These are phyloP conservation scores for Butyriboletus loyo DNA, from an alignment of 768 basidiomycete species.

Conservation along the genomic window DNA sequence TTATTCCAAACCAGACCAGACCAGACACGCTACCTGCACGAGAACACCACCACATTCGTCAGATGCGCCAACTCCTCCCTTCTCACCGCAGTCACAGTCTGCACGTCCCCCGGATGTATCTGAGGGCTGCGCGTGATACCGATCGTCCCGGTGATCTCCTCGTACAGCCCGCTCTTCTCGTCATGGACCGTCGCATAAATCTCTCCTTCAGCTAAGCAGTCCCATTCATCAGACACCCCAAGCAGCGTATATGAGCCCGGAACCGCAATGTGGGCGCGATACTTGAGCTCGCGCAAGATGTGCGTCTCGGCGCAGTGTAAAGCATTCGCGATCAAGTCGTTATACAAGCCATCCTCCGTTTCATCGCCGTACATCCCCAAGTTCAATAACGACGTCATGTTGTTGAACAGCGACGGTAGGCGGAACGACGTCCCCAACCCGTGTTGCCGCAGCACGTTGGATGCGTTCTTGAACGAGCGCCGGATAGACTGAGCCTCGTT, in stretches of 20 bases:
- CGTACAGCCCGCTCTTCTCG: constrained; percentile 24
- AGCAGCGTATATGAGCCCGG: constrained; percentile 49
- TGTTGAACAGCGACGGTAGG: constrained; percentile 41
- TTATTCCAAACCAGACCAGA: neutral
- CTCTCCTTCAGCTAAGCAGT: constrained; percentile 43
- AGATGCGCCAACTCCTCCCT: constrained; percentile 38
- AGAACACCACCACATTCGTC: constrained; percentile 49
- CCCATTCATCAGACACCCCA: constrained; percentile 52
- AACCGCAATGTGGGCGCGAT: constrained; percentile 48
- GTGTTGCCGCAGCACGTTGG: constrained; percentile 40
- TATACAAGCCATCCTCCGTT: constrained; percentile 18
- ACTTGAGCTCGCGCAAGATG: constrained; percentile 50
- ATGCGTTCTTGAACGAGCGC: constrained; percentile 34
- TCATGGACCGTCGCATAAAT: constrained; percentile 44
- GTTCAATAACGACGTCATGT: constrained; percentile 34
- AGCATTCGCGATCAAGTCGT: constrained; percentile 36
- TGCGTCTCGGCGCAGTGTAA: constrained; percentile 42
- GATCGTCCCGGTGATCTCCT: constrained; percentile 36
- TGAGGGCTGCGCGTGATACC: constrained; percentile 52
- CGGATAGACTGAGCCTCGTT: constrained; percentile 34
- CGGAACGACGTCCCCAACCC: constrained; percentile 46
- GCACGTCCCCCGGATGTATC: constrained; percentile 50
- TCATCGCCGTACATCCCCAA: constrained; percentile 21
- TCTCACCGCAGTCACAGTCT: constrained; percentile 42
- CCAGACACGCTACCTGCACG: constrained; percentile 36